Evolutionary conservation across 441 rosid genomes (phyloP), one percentile per base, ranked within the genome.

Genomic region (Populus hybrid): DNA sequence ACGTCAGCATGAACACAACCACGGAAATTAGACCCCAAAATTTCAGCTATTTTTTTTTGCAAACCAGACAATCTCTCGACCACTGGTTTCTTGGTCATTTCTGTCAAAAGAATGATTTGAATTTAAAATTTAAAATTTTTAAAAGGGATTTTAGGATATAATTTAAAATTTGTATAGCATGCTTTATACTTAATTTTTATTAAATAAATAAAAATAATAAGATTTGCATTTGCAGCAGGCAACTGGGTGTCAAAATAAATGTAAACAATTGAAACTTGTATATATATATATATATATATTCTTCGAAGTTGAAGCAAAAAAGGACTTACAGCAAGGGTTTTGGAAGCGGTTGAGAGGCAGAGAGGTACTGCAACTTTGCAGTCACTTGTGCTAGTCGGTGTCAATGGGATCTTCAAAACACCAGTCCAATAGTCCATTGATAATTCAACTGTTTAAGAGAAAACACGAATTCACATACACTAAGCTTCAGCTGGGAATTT

Each of bases 351-450:
- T 14, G 93, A 89, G 71, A 89, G 80, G 79, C 92, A 86, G 79
- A 94, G 90, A 81, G 94, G 89, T 7, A 89, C 92, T 8, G 92
- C 95, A 59, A 94, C 91, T 77, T 87, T 84, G 88, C 86, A 89
- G 71, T 63, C 70, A 46, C 75, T 75, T 19, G 18, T 50, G 79
- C 81, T 38, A 35, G 38, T 78, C 8, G 82, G 53, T 79, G 82
- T 63, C 76, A 90, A 69, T 1, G 91, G 92, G 81, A 89, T 88
- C 88, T 86, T 94, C 69, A 94, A 75, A 77, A 89, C 73, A 46
- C 89, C 84, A 6, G 83, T 79, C 97, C 92, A 94, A 4, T 88
- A 89, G 7, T 86, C 94, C 97, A 92, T 92, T 53, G 36, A 67
- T 50, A 28, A 63, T 63, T 67, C 30, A 72, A 65, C 16, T 76